A percentile compares a stretch with the other conserved stretches of the same genome.
Evolutionary conservation across 108 stramenopile genomes (phyloP).

Genomic region (Cyclostephanos tholiformis): DNA sequence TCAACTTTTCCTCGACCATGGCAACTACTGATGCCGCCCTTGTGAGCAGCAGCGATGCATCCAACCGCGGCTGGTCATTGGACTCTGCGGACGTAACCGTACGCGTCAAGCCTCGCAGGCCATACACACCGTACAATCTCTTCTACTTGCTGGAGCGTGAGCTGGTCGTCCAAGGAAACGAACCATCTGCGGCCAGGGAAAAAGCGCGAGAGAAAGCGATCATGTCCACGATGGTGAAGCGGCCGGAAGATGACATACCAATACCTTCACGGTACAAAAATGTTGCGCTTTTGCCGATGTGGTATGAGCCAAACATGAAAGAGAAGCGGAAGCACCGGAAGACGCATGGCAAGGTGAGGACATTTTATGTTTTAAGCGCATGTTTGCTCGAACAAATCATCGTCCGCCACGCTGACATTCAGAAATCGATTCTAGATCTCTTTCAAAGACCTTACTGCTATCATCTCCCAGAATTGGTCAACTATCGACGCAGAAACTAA

Average conservation of each 20-base stretch:
- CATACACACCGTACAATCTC: conserved; percentile 50
- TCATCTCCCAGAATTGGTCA: conserved; percentile 47
- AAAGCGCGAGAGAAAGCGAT: background rate
- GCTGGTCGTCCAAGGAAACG: conserved; percentile 30
- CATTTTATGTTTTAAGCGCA: background rate
- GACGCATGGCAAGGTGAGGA: conserved; percentile 43
- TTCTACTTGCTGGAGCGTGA: conserved; percentile 51
- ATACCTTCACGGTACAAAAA: conserved; percentile 35
- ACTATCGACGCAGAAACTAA: conserved; percentile 41
- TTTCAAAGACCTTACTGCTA: conserved; percentile 43
- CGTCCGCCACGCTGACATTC: background rate
- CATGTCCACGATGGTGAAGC: background rate
- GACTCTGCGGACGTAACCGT: conserved; percentile 26
- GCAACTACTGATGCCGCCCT: conserved; percentile 1
- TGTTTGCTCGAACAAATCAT: background rate
- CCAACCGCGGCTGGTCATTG: conserved; percentile 23
- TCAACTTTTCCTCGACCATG: background rate
- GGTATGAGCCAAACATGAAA: conserved; percentile 46
- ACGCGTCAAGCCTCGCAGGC: conserved; percentile 29
- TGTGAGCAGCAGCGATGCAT: background rate
- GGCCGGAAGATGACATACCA: conserved; percentile 34
- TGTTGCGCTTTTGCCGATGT: conserved; percentile 32
- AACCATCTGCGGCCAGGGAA: conserved; percentile 5
- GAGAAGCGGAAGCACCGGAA: conserved; percentile 49
- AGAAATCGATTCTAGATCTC: conserved; percentile 21